These are phyloP conservation scores for Tetradesmus lagerheimii DNA, from an alignment of 139 green algal genomes.

Conservation along the genomic window DNA sequence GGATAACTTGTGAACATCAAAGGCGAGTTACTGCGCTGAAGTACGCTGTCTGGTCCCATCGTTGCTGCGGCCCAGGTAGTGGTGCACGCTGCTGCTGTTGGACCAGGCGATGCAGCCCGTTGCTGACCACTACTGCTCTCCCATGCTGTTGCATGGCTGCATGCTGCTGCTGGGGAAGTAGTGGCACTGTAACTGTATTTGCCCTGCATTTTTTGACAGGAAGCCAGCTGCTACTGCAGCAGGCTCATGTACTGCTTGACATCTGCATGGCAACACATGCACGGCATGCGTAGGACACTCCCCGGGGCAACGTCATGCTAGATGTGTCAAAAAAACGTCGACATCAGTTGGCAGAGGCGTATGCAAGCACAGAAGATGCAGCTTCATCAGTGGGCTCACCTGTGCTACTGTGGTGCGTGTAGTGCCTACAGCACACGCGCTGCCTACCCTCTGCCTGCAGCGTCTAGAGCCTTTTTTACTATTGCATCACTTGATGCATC, in stretches of 20 bases:
- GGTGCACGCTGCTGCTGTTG: not conserved
- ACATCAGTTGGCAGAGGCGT: no score
- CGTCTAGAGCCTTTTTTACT: no score
- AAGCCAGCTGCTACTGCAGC: not conserved
- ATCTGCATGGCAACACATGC: not conserved
- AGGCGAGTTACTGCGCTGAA: not conserved
- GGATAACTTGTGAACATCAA: not conserved
- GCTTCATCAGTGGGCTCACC: not conserved
- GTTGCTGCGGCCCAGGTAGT: not conserved
- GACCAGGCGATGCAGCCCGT: not conserved
- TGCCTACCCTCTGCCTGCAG: not conserved
- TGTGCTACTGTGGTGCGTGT: not conserved
- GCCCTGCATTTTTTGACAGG: not conserved
- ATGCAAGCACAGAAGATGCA: not conserved
- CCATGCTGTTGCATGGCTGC: not conserved
- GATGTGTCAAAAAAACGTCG: no score
- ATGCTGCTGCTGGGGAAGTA: not conserved
- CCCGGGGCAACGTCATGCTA: no score
- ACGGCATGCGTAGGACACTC: no score
- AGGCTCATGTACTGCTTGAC: not conserved
- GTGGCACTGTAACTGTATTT: conserved; percentile 11
- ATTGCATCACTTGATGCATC: no score
- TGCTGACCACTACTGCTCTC: not conserved
- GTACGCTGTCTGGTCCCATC: not conserved
- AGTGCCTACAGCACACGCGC: not conserved